These are phyloP conservation scores for Phytophthora cactorum DNA, from an alignment of 352 stramenopile genomes.

Conservation along the genomic window DNA sequence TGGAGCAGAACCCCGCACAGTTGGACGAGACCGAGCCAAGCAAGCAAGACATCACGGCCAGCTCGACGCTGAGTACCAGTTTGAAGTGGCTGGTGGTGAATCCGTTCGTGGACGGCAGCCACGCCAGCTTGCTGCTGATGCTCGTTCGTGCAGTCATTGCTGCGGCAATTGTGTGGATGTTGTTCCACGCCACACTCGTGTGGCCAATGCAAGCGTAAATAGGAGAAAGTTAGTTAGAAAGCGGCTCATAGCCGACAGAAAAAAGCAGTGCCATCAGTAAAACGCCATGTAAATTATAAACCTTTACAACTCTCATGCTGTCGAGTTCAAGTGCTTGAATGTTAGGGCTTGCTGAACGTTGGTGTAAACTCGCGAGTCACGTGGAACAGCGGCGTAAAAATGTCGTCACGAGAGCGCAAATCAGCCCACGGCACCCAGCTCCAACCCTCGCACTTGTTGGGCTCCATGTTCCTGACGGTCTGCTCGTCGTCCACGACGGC, in stretches of 20 bases:
- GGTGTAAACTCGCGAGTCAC: constrained; percentile 66
- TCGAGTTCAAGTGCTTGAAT: not conserved
- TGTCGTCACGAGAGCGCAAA: constrained; percentile 61
- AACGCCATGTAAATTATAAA: constrained; percentile 47
- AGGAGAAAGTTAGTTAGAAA: constrained; percentile 31
- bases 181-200: constrained; percentile 35
- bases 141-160: constrained; percentile 44
- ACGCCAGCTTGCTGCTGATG: constrained; percentile 43
- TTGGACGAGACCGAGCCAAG: constrained; percentile 11
- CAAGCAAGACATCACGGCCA: not conserved
- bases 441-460: constrained; percentile 85
- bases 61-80: constrained; percentile 11
- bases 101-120: constrained; percentile 33
- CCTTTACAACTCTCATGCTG: constrained; percentile 8
- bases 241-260: constrained; percentile 18
- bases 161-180: constrained; percentile 43
- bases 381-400: constrained; percentile 80
- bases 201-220: constrained; percentile 31
- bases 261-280: constrained; percentile 34
- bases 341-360: constrained; percentile 26
- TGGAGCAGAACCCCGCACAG: constrained; percentile 17
- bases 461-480: constrained; percentile 77
- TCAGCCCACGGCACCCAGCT: constrained; percentile 64
- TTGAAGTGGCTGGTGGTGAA: constrained; percentile 44
- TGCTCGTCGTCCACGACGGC: constrained; percentile 57